Conservation (phyloP, 306 rosid species). For the Glycine tomentella region DNA sequence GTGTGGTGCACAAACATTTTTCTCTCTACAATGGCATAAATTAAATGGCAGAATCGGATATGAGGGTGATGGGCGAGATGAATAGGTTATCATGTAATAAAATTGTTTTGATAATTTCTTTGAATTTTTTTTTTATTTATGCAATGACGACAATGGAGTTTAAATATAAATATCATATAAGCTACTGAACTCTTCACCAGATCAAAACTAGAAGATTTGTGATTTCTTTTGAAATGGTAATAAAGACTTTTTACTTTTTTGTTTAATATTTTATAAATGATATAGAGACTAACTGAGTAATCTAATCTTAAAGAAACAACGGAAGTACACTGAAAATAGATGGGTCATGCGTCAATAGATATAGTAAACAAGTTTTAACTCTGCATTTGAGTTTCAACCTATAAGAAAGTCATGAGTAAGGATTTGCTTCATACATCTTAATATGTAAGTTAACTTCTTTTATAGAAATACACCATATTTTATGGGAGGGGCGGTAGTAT, state of each 20-base stretch:
- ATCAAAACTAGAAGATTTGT: too few relatives aligned
- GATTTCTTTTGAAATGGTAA: not conserved
- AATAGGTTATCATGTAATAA: not conserved
- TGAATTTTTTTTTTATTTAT: not conserved
- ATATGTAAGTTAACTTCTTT: not conserved
- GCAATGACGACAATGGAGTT: not conserved
- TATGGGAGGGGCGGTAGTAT: not conserved
- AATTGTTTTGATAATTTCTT: not conserved
- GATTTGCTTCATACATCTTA: not conserved
- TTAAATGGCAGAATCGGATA: not conserved
- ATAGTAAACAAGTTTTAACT: not conserved
- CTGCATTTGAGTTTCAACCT: not conserved
- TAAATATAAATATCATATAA: not conserved
- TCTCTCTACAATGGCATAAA: not conserved
- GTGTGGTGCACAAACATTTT: not conserved
- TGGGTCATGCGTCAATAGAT: not conserved
- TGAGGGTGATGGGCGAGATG: not conserved
- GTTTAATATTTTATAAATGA: too few relatives aligned
- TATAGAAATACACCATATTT: conserved; percentile 6
- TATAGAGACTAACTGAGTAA: too few relatives aligned
- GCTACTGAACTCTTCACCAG: too few relatives aligned
- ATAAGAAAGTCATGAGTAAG: not conserved
- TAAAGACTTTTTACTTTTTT: too few relatives aligned
- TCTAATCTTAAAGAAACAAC: not conserved
- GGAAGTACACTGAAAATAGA: not conserved